Evolutionary conservation across 176 grass and related monocot species (phyloP), one percentile per base, ranked within the genome.

Genomic region (Panicum miliaceum): DNA sequence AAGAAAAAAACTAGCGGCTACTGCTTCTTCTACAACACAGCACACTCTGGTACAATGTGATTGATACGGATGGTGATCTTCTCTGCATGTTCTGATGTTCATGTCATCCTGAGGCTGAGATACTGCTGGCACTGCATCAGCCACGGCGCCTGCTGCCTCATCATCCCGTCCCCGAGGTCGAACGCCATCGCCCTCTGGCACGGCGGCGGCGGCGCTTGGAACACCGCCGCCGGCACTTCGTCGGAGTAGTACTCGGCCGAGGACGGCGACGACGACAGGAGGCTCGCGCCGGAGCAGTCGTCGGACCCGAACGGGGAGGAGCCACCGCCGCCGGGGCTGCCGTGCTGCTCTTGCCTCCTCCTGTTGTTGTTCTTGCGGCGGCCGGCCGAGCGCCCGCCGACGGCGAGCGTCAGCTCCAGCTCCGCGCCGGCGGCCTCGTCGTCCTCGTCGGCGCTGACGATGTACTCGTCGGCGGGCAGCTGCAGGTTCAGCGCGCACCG

Each of bases 61-160:
- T 85, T 38, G 57, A 69, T 57, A 54, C 23, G 22, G 47, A 41
- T 34, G 32, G 11, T 12, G 65, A n/a, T n/a, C 40, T 42, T 46
- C n/a, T 51, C 15, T 51, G 71, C 43, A 48, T 45, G 54, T 22
- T 47, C 32, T 1, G 57, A 8, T 9, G 38, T 67, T 92, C 78
- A 94, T 80, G 93, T 94, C 93, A 92, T 94, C 80, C 93, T 90
- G 43, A 92, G 93, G 90, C 90, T 94, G 71, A 94, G 86, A 35
- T 84, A 87, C 60, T 90, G 84, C 60, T 90, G 84, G 82, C 87
- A 90, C 76, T 94, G 93, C 81, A 88, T 38, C 64, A 94, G 90
- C 93, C 93, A 94, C 36, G 93, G 93, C 41, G 93, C 81, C 68
- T 91, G 86, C 89, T 94, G 88, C 79, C 48, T 67, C 78, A 45